Base-by-base conservation (phyloP, 352 stramenopile species). In the Pythium periplocum region DNA sequence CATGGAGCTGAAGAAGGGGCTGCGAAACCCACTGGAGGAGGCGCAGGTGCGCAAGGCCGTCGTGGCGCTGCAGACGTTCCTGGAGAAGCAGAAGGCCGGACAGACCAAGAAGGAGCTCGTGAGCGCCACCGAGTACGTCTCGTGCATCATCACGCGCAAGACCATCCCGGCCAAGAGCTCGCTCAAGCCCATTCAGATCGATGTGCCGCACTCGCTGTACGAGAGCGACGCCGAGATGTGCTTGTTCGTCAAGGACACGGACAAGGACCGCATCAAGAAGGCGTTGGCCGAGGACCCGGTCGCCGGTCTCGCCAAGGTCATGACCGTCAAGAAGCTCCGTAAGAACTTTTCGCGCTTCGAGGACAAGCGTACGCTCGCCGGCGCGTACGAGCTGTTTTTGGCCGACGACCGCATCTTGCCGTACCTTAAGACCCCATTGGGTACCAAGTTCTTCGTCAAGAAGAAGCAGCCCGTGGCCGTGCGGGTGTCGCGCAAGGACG, bases 201-300 rank as follows among this genome's bases (percentile, higher is more conserved):
- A 71, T 11, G 48, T 93, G 36, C 78, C 79, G 4, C 72, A 90
- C 53, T 71, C 75, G 45, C 55, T 90, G 30, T 68, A 55, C 31
- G 64, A 72, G 42, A 66, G 66, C 43, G 64, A 73, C 44, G 68
- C 64, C 41, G 79, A 93, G 55, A 78, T 87, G 57, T 93, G 82
- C 49, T 58, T 93, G 38, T 81, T 93, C 52, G 82, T 93, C 39
- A 93, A 93, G 61, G 79, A 90, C 59, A 64, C 77, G 9, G 84
- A 95, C 73, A 93, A 93, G 73, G 72, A 85, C 51, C 75, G 80
- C 49, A 88, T 93, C 62, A 93, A 90, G 58, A 72, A 81, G 43
- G 71, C 71, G 38, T 57, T 95, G 39, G 68, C 57, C 4, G 61
- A 73, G 31, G 69, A 87, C 55, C 79, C 79, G 0, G 79, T 90